These are phyloP conservation scores for Hsuehochloa calcarea DNA, from an alignment of 176 grass and related monocot species.

Conservation along the genomic window DNA sequence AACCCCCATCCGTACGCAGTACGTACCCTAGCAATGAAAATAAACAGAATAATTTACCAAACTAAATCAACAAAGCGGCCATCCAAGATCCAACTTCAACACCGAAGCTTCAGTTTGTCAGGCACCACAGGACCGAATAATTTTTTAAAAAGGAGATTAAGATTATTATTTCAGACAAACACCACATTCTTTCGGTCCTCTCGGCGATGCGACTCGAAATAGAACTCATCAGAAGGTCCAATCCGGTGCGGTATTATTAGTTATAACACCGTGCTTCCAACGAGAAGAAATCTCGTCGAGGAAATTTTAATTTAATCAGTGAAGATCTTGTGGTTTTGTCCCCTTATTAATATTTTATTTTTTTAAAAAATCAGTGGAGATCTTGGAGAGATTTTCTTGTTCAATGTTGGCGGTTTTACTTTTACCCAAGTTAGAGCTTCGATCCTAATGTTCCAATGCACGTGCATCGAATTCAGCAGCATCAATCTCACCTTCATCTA, in stretches of 20 bases:
- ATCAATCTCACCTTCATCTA: no score
- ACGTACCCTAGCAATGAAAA: neutral
- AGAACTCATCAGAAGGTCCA: neutral
- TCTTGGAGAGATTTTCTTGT: neutral
- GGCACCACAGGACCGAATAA: neutral
- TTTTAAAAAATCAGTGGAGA: no score
- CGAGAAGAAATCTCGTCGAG: neutral
- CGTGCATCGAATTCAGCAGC: no score
- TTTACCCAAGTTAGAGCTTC: no score
- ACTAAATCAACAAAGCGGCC: neutral
- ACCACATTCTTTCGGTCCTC: neutral
- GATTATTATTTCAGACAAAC: neutral
- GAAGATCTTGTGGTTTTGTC: neutral
- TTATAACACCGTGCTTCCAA: neutral
- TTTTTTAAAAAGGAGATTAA: neutral
- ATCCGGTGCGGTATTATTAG: neutral
- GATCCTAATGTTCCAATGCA: no score
- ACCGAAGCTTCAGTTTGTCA: neutral
- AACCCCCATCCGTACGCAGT: neutral
- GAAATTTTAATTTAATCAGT: neutral
- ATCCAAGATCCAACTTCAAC: neutral
- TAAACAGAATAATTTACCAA: neutral
- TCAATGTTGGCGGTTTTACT: neutral
- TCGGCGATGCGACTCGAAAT: neutral
- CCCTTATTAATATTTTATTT: no score